Evolutionary conservation across 2,329 filamentous ascomycete genomes (phyloP).

Genomic region (Fusarium poae): DNA sequence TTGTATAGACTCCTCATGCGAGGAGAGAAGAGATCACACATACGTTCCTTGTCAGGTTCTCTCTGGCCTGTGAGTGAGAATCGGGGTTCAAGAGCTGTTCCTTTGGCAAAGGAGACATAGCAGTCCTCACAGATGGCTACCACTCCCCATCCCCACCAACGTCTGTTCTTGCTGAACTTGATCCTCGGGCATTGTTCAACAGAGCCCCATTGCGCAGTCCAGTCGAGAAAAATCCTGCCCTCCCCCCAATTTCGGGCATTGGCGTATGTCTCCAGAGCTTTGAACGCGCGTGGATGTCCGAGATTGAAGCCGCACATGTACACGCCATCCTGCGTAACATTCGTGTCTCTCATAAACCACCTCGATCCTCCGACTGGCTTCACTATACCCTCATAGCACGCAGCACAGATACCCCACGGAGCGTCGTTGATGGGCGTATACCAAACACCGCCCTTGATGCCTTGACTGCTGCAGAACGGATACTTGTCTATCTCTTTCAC

Average conservation of each 20-base stretch:
- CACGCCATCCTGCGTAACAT: conserved; percentile 25
- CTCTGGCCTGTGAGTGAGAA: conserved; percentile 49
- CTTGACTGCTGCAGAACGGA: conserved; percentile 50
- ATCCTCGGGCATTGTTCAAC: conserved; percentile 48
- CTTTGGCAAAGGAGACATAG: conserved; percentile 52
- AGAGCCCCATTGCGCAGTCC: conserved; percentile 48
- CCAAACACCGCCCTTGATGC: conserved; percentile 51
- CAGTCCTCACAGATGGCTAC: conserved; percentile 56
- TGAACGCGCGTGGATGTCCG: conserved; percentile 46
- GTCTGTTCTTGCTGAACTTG: conserved; percentile 22
- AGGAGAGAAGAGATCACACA: conserved; percentile 57
- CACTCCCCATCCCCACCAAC: conserved; percentile 54
- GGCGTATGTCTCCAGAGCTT: conserved; percentile 42
- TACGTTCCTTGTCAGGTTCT: conserved; percentile 33
- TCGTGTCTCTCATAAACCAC: conserved; percentile 49
- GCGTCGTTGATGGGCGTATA: conserved; percentile 53
- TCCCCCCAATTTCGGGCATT: conserved; percentile 50
- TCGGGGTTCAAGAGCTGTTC: conserved; percentile 45
- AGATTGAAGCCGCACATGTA: conserved; percentile 54
- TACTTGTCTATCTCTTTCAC: conserved; percentile 47
- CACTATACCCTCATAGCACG: conserved; percentile 53
- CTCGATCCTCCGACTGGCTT: conserved; percentile 49
- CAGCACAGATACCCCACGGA: conserved; percentile 54
- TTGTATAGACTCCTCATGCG: conserved; percentile 54
- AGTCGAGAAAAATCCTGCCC: conserved; percentile 46